Conservation (phyloP, 805 yeast genomes). For the Yueomyces sinensis region DNA sequence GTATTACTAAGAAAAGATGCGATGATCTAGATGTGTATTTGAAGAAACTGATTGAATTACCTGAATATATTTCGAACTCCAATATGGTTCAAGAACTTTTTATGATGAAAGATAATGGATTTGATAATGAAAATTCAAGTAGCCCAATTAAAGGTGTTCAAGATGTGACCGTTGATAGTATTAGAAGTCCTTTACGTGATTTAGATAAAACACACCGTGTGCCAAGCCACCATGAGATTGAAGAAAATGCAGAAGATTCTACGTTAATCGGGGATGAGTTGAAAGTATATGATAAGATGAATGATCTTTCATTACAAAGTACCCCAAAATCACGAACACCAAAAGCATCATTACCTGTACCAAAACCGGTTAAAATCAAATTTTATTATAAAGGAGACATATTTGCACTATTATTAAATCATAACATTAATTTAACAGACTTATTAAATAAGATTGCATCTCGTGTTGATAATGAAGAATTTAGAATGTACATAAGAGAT, state of each 20-base stretch:
- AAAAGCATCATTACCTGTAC: conserved; percentile 15
- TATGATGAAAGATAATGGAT: conserved; percentile 31
- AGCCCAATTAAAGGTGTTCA: no score
- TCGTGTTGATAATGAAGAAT: conserved; percentile 30
- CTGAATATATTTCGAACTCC: conserved; percentile 60
- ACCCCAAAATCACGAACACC: conserved; percentile 20
- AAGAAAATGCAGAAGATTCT: conserved; percentile 12
- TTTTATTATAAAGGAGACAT: conserved; percentile 73
- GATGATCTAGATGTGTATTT: conserved; percentile 45
- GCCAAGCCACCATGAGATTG: conserved; percentile 1
- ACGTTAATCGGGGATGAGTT: conserved; percentile 23
- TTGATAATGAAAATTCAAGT: conserved; percentile 11
- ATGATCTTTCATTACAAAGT: conserved; percentile 13
- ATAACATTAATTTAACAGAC: conserved; percentile 34
- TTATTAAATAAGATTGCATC: conserved; percentile 38
- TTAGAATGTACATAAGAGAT: conserved; percentile 24
- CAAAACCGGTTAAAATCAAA: conserved; percentile 40
- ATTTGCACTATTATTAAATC: conserved; percentile 51
- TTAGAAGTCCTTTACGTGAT: neutral
- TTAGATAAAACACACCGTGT: neutral
- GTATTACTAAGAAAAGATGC: conserved; percentile 41
- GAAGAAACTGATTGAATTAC: conserved; percentile 51
- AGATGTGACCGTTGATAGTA: neutral
- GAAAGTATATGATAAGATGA: conserved; percentile 14
- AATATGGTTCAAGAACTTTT: conserved; percentile 60